Conservation (phyloP, 1,139 yeast species). For the Pichia sorboxylosa region DNA sequence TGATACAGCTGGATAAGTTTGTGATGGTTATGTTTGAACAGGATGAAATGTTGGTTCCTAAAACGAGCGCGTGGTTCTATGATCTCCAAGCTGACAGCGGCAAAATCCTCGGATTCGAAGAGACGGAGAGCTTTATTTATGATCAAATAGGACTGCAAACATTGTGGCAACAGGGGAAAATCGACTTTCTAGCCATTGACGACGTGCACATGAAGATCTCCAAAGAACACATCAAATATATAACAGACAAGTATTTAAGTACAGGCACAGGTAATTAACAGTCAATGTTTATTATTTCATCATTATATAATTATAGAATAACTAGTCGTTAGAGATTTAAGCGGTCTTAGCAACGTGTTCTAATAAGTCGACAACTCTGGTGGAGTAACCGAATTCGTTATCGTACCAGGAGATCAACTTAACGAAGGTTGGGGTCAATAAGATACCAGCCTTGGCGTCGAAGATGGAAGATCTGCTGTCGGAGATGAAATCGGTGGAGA, state of each 20-base stretch:
- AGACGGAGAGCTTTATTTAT: conserved; percentile 37
- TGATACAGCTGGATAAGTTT: conserved; percentile 36
- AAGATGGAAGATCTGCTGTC: conserved; percentile 70
- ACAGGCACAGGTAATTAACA: no score
- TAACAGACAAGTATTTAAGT: conserved; percentile 23
- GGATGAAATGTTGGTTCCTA: conserved; percentile 63
- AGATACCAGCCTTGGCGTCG: conserved; percentile 79
- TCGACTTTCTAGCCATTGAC: conserved; percentile 41
- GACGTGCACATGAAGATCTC: conserved; percentile 61
- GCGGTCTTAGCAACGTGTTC: conserved; percentile 52
- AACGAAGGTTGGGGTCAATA: conserved; percentile 74
- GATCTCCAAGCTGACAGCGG: conserved; percentile 41
- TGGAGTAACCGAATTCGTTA: conserved; percentile 82
- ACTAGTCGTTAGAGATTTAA: conserved; percentile 5
- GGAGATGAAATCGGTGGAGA: conserved; percentile 72
- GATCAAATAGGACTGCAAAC: conserved; percentile 51
- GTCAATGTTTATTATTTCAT: no score
- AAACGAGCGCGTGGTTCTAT: conserved; percentile 56
- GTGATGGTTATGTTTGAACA: conserved; percentile 49
- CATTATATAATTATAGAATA: no score
- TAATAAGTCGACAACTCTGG: conserved; percentile 81
- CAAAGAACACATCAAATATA: conserved; percentile 31
- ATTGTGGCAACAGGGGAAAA: conserved; percentile 31
- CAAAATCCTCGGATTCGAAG: conserved; percentile 32
- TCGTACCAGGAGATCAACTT: conserved; percentile 84